phyloP scores from a whole-genome alignment of 108 stramenopile genomes.

The Nitzschia palea region DNA sequence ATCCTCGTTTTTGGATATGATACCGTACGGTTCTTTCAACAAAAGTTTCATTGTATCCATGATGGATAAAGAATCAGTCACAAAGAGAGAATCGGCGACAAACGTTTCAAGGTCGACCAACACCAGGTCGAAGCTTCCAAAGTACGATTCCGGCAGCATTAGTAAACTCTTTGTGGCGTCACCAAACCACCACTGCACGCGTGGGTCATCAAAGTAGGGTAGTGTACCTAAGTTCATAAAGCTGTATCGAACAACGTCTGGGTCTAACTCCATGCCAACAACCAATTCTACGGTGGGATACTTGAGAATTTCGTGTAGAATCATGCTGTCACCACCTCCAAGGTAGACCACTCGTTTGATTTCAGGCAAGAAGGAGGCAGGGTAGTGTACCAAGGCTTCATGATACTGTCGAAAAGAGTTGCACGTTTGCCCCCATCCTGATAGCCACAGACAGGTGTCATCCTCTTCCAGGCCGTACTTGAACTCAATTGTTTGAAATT shows the following conservation, averaged over 20 bases:
- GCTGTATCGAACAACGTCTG: slow-evolving; percentile 61
- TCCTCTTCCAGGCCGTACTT: slow-evolving; percentile 1
- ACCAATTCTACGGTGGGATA: slow-evolving; percentile 73
- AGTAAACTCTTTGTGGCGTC: slow-evolving; percentile 73
- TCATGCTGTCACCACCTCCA: slow-evolving; percentile 85
- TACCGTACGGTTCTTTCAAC: slow-evolving; percentile 81
- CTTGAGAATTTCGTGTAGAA: slow-evolving; percentile 79
- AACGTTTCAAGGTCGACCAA: slow-evolving; percentile 83
- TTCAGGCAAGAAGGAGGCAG: slow-evolving; percentile 71
- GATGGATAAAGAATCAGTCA: slow-evolving; percentile 73
- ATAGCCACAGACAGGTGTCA: slow-evolving; percentile 65
- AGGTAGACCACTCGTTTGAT: slow-evolving; percentile 65
- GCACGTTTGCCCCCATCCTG: slow-evolving; percentile 67
- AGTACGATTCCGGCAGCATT: slow-evolving; percentile 81
- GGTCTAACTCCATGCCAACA: slow-evolving; percentile 80
- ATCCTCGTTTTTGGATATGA: slow-evolving; percentile 81
- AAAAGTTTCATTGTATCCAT: slow-evolving; percentile 69
- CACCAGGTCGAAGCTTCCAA: slow-evolving; percentile 85
- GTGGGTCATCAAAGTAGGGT: slow-evolving; percentile 74
- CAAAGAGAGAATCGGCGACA: slow-evolving; percentile 58
- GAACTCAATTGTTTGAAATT: slow-evolving; percentile 30
- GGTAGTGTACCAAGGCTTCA: slow-evolving; percentile 71
- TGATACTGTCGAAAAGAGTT: slow-evolving; percentile 76
- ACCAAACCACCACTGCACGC: slow-evolving; percentile 86
- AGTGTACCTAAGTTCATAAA: slow-evolving; percentile 76